Percentiles rank a stretch among this genome's conserved stretches.
Conservation (phyloP, 2,329 filamentous ascomycete species). For the Periglandula ipomoeae region DNA sequence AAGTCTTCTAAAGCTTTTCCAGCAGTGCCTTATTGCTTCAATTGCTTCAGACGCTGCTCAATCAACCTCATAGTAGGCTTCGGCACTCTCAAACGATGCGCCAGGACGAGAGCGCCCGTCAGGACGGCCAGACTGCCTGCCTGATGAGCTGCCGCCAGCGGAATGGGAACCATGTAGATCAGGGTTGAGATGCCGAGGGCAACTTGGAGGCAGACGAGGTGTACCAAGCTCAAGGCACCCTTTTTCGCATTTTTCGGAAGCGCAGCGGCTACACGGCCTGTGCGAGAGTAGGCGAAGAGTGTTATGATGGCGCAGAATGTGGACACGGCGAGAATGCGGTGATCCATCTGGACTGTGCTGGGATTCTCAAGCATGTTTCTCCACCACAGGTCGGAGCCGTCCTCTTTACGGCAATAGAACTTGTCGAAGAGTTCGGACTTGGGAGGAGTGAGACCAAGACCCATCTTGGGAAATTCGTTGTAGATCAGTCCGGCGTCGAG, state of each 20-base stretch:
- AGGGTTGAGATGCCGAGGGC: constrained; percentile 82
- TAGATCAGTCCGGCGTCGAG: constrained; percentile 96
- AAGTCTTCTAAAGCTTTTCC: not conserved
- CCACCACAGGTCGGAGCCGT: constrained; percentile 84
- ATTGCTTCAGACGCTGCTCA: constrained; percentile 36
- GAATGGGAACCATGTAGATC: constrained; percentile 86
- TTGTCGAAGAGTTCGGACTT: constrained; percentile 72
- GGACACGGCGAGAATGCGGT: constrained; percentile 82
- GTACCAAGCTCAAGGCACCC: constrained; percentile 70
- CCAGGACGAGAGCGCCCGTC: constrained; percentile 71
- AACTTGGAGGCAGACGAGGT: constrained; percentile 74
- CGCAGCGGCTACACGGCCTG: constrained; percentile 44
- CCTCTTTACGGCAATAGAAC: constrained; percentile 73
- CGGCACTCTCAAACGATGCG: constrained; percentile 68
- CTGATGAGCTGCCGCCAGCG: constrained; percentile 84
- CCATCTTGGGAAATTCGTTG: constrained; percentile 98
- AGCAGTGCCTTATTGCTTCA: constrained; percentile 6
- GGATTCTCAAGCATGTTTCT: constrained; percentile 97
- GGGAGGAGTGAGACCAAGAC: constrained; percentile 70
- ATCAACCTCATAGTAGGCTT: constrained; percentile 53
- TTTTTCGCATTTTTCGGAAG: constrained; percentile 57
- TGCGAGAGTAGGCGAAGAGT: constrained; percentile 73
- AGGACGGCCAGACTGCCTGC: constrained; percentile 80
- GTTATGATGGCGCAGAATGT: constrained; percentile 75
- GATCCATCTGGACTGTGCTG: constrained; percentile 88